A percentile compares a stretch with the other conserved stretches of the same genome.
Evolutionary conservation across 495 filamentous ascomycete genomes (phyloP).

Genomic region (Penicillium malachiteum): DNA sequence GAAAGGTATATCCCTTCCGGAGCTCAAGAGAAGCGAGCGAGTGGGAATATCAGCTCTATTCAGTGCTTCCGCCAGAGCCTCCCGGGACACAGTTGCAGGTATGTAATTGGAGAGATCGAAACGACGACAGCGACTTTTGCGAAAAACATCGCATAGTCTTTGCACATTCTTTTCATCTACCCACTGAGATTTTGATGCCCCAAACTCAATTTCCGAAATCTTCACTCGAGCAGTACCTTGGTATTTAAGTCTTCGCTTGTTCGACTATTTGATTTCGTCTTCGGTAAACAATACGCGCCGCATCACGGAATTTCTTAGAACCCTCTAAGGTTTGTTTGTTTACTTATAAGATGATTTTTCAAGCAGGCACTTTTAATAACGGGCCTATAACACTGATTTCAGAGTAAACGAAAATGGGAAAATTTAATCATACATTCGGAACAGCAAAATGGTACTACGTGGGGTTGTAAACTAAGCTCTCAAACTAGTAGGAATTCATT

Average conservation of each 20-base stretch:
- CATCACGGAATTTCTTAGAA: too few relatives aligned
- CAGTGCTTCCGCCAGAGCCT: slow-evolving; percentile 6
- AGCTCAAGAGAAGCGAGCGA: too few relatives aligned
- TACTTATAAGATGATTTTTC: too few relatives aligned
- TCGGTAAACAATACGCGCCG: slow-evolving; percentile 6
- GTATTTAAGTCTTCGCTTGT: slow-evolving; percentile 7
- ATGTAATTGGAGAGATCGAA: slow-evolving; percentile 24
- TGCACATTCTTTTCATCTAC: slow-evolving; percentile 19
- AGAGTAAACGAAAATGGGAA: too few relatives aligned
- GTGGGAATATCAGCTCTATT: slow-evolving; percentile 3
- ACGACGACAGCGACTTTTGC: slow-evolving; percentile 16
- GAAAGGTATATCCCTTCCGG: not conserved
- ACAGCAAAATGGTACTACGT: too few relatives aligned
- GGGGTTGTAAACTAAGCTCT: too few relatives aligned
- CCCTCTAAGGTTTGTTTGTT: too few relatives aligned
- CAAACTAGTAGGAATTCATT: too few relatives aligned
- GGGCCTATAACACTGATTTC: too few relatives aligned
- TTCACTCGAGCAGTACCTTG: slow-evolving; percentile 5
- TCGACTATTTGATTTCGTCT: slow-evolving; percentile 4
- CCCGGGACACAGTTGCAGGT: slow-evolving; percentile 18
- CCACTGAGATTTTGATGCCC: slow-evolving; percentile 8
- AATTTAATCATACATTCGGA: too few relatives aligned
- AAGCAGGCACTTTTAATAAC: too few relatives aligned
- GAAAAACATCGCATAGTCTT: slow-evolving; percentile 19
- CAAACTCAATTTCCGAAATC: slow-evolving; percentile 18